Base-by-base conservation (phyloP, 176 grass and related monocot genomes). In the Cenchrus purpureus region DNA sequence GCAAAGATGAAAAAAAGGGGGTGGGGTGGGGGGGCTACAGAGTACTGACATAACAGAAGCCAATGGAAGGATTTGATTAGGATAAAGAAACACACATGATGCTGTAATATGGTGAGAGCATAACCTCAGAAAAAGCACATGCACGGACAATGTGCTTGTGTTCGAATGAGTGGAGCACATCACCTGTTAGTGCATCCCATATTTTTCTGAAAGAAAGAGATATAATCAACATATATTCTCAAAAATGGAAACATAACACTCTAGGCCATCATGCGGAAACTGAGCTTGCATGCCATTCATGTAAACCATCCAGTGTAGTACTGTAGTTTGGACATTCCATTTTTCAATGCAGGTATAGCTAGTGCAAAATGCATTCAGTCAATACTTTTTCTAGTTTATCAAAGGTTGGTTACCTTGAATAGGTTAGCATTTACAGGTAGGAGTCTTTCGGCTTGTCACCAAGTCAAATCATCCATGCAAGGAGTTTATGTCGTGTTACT, bases 101-200 rank as follows among this genome's bases (percentile, higher is more conserved):
- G 55, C 25, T 51, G 60, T 7, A 70, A 60, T 14, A 88, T 78
- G 71, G 64, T 63, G 61, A 86, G 77, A 80, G 51, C 12, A 62
- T 73, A 83, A 98, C 96, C 96, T 98, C 96, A 61, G 96, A 98
- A 89, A 95, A 98, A 50, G 96, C 91, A 89, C 96, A 98, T 54
- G 96, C 89, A 65, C 96, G 91, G 40, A 98, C 96, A 85, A 98
- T 98, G 74, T 98, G 96, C 76, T 98, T 98, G 86, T 98, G 96
- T 61, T 98, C 96, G 52, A 98, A 98, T 5, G 96, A 95, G 81
- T 98, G 93, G 45, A 98, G 78, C 87, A 92, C 93, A 74, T 98
- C 90, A 19, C 96, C 96, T 59, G 91, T 89, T 75, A 98, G 77
- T 52, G 96, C 96, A 90, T 98, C 95, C 95, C 95, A 98, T 87